A percentile compares a stretch with the other conserved stretches of the same genome.
phyloP scores from a whole-genome alignment of 192 early-diverging fungal species.

The Gaertneriomyces sp. region DNA sequence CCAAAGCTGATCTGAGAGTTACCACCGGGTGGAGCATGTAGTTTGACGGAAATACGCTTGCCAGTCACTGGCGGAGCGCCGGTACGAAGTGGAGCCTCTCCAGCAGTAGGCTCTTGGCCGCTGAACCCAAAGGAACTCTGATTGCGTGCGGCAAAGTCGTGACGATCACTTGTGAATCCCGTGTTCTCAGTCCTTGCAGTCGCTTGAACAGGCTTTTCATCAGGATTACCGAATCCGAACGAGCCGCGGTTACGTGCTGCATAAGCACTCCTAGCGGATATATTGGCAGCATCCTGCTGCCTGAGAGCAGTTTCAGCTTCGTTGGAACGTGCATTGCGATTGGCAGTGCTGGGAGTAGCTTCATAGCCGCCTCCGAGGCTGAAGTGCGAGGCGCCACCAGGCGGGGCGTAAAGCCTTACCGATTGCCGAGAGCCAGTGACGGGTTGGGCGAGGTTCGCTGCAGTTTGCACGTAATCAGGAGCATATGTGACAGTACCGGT shows the following conservation, averaged over 20 bases:
- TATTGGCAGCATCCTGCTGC: constrained; percentile 1
- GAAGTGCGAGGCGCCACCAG: constrained; percentile 19
- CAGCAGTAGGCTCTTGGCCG: too few relatives aligned
- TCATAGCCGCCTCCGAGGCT: constrained; percentile 3
- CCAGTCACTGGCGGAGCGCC: constrained; percentile 24
- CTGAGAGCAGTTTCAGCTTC: neutral
- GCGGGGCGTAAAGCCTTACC: constrained; percentile 20
- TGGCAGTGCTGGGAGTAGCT: neutral
- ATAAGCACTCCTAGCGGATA: constrained; percentile 6
- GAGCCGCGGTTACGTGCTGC: constrained; percentile 21
- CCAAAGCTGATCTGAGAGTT: constrained; percentile 19
- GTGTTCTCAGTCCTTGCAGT: neutral
- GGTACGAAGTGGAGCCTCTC: neutral
- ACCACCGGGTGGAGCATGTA: constrained; percentile 24
- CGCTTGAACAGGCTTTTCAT: neutral
- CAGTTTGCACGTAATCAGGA: neutral
- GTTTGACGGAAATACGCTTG: constrained; percentile 5
- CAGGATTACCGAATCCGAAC: constrained; percentile 2
- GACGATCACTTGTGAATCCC: neutral
- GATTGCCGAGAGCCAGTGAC: constrained; percentile 19
- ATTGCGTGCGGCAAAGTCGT: neutral
- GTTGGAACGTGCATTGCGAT: neutral
- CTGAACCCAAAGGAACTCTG: too few relatives aligned
- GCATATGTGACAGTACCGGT: too few relatives aligned
- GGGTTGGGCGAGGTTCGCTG: constrained; percentile 18